Base-by-base conservation (phyloP, 805 yeast genomes). In the Candida pini region DNA sequence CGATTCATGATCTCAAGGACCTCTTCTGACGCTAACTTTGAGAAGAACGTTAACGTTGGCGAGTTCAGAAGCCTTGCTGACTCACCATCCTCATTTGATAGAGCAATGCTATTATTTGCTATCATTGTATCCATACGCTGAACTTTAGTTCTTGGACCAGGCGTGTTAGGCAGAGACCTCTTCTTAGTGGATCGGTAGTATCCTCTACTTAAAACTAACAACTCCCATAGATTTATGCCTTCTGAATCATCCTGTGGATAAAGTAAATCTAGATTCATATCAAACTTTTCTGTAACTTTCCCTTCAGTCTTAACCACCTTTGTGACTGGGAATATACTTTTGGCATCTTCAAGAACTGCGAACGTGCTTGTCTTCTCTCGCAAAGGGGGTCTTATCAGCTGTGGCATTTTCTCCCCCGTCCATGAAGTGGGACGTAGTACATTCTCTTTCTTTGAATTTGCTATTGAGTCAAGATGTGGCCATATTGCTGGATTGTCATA, bases 21-120 rank as follows among this genome's bases (percentile, higher is more conserved):
- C 45, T 86, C 96, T 35, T 76, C 73, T 37, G 77, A 71, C 2
- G 95, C 90, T 48, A 78, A 76, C 33, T 77, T 76, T 1, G 95
- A 81, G 51, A 71, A 81, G 50, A 80, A 61, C 0, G 96, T 88
- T 43, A 82, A 70, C 0, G 96, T 87, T 1, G 94, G 95, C 0
- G 94, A 81, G 10, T 66, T 62, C 3, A 76, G 71, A 20, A 44
- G 33, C 29, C 42, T 48, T 18, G 50, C 41, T 13, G 36, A 34
- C 6, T 45, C 49, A 24, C 28, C 36, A 2, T 47, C 51, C 15
- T 37, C 35, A 9, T 36, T 30, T 18, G 35, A 19, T 3, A 36
- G 30, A 4, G 33, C 40, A n/a, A 26, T 30, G 25, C 25, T 22
- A 22, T 22, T 22, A 5, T 5, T 5, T 12, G 25, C 25, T 13